Evolutionary conservation across 1,284 basidiomycete species (phyloP).

Genomic region (Pseudomicrostroma phylloplanum): DNA sequence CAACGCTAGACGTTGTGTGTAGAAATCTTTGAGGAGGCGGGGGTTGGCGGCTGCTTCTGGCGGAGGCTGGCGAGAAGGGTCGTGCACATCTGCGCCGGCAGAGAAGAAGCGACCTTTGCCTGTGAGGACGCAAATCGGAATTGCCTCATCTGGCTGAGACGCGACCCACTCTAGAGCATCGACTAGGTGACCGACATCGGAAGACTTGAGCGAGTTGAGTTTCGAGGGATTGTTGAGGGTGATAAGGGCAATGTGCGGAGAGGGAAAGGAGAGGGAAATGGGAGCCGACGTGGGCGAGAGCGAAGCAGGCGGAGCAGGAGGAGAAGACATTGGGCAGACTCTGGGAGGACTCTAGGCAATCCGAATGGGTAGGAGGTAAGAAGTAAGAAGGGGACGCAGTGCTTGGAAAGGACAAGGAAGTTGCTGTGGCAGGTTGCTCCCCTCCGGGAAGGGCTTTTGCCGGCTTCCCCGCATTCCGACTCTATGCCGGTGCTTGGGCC

Average conservation of each 20-base stretch:
- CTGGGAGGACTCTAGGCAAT: no score
- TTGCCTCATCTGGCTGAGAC: constrained; percentile 15
- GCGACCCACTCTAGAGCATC: constrained; percentile 28
- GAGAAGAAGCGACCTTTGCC: constrained; percentile 33
- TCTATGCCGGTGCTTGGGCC: no score
- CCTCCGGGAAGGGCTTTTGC: no score
- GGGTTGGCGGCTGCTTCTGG: constrained; percentile 3
- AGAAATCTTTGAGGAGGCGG: constrained; percentile 7
- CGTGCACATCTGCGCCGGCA: constrained; percentile 31
- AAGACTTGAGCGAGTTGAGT: constrained; percentile 27
- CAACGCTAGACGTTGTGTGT: constrained; percentile 9
- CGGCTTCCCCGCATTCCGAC: no score
- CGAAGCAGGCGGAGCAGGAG: constrained; percentile 19
- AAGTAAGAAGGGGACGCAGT: no score
- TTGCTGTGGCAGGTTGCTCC: no score
- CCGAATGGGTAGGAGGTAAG: no score
- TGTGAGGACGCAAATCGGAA: constrained; percentile 29
- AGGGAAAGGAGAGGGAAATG: constrained; percentile 25
- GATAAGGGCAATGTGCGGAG: constrained; percentile 25
- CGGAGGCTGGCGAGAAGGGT: constrained; percentile 18
- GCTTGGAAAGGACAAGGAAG: no score
- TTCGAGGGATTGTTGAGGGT: constrained; percentile 22
- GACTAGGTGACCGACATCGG: constrained; percentile 21
- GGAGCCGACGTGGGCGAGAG: constrained; percentile 16
- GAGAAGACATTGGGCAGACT: background rate